Percentiles rank a stretch among this genome's conserved stretches.
Conservation (phyloP, 176 grass and related monocot genomes). For the Saccharum officinarum region DNA sequence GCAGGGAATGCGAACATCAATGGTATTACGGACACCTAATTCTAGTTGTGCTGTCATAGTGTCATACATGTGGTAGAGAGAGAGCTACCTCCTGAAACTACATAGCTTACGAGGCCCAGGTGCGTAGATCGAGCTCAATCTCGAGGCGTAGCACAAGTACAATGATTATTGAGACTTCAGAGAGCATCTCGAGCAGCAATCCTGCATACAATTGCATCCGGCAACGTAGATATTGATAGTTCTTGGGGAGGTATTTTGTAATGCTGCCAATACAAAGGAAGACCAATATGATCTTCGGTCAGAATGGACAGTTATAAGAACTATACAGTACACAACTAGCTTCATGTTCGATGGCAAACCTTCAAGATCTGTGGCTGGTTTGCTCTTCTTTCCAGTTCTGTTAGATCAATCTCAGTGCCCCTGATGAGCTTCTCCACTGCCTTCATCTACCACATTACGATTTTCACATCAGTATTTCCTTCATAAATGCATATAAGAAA, state of each 20-base stretch:
- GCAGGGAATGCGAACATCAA: neutral
- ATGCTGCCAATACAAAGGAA: conserved; percentile 50
- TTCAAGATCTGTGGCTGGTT: conserved; percentile 67
- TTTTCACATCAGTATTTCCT: neutral
- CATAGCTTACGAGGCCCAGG: neutral
- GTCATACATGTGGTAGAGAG: neutral
- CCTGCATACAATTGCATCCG: conserved; percentile 68
- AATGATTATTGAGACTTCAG: conserved; percentile 19
- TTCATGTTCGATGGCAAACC: conserved; percentile 43
- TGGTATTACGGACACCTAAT: neutral
- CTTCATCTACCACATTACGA: conserved; percentile 56
- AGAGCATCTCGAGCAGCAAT: conserved; percentile 78
- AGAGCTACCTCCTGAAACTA: conserved; percentile 1
- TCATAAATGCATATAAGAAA: neutral
- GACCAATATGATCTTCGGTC: neutral
- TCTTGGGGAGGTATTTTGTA: conserved; percentile 84
- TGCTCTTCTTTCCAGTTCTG: conserved; percentile 63
- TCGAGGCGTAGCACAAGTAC: neutral
- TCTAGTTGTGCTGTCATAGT: neutral
- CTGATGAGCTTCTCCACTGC: conserved; percentile 61
- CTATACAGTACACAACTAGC: conserved; percentile 1
- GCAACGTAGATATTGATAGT: conserved; percentile 65
- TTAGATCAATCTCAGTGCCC: conserved; percentile 65
- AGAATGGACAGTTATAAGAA: neutral
- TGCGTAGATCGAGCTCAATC: neutral